Conservation (phyloP, 331 rosid species). For the Pyrus hybrid region DNA sequence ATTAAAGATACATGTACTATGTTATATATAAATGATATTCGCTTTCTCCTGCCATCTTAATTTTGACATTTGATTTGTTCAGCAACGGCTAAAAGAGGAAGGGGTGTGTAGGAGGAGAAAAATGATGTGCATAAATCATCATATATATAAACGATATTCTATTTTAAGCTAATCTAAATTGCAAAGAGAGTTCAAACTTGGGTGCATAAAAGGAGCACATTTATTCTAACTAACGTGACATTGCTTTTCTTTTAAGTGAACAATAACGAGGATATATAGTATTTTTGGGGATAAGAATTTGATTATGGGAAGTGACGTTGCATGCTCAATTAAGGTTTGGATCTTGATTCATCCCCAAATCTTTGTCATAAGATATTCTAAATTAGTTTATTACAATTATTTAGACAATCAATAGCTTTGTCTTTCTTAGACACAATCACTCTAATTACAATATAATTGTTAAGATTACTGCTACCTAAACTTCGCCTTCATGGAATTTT, state of each 20-base stretch:
- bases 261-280: neutral
- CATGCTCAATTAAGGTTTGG: neutral
- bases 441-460: neutral
- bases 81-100: neutral
- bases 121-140: too few relatives aligned
- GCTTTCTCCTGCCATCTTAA: too few relatives aligned
- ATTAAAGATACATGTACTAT: too few relatives aligned
- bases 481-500: neutral
- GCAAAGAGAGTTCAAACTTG: too few relatives aligned
- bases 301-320: neutral
- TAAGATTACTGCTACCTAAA: neutral
- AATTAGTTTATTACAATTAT: neutral
- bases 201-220: too few relatives aligned
- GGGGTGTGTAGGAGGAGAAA: neutral
- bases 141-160: too few relatives aligned
- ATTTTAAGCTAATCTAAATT: too few relatives aligned
- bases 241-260: too few relatives aligned
- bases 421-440: neutral
- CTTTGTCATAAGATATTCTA: neutral
- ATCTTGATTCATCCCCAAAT: neutral
- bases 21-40: too few relatives aligned
- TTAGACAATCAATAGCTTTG: neutral
- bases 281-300: neutral
- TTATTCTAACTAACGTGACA: too few relatives aligned
- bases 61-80: too few relatives aligned